These are phyloP conservation scores for Debaryomyces coudertii DNA, from an alignment of 1,139 yeast species.

Conservation along the genomic window DNA sequence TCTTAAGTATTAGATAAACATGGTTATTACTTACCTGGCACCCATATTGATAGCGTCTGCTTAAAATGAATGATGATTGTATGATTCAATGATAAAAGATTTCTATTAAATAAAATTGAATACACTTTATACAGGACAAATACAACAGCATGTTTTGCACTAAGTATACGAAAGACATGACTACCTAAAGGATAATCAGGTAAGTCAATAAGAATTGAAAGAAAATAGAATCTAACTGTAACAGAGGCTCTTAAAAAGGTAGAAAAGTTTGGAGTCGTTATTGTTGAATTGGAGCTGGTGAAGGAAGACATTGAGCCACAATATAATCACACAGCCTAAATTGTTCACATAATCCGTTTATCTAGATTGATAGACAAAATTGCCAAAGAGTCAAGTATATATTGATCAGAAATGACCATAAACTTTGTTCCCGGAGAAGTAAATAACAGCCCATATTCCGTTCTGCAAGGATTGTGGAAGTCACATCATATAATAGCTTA, in stretches of 20 bases:
- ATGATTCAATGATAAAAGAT: not conserved
- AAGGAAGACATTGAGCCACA: not conserved
- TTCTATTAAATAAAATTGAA: not conserved
- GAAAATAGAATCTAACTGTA: not conserved
- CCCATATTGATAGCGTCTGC: conserved; percentile 23
- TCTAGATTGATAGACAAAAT: not conserved
- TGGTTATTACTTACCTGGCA: conserved; percentile 32
- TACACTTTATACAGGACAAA: not conserved
- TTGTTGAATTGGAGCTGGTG: not conserved
- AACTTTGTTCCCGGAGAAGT: conserved; percentile 88
- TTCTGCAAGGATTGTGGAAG: conserved; percentile 70
- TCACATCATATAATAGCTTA: conserved; percentile 68
- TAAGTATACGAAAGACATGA: not conserved
- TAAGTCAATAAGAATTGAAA: too few relatives aligned
- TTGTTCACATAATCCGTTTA: not conserved
- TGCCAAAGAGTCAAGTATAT: not conserved
- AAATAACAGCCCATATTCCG: conserved; percentile 56
- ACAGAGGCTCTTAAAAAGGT: not conserved
- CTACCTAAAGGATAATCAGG: too few relatives aligned
- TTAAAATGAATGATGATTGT: too few relatives aligned
- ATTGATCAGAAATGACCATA: conserved; percentile 49
- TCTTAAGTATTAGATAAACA: too few relatives aligned
- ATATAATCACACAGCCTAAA: not conserved
- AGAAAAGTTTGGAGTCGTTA: not conserved
- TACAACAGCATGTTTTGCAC: not conserved